Conservation (phyloP, 306 rosid genomes). For the Coriaria nepalensis region DNA sequence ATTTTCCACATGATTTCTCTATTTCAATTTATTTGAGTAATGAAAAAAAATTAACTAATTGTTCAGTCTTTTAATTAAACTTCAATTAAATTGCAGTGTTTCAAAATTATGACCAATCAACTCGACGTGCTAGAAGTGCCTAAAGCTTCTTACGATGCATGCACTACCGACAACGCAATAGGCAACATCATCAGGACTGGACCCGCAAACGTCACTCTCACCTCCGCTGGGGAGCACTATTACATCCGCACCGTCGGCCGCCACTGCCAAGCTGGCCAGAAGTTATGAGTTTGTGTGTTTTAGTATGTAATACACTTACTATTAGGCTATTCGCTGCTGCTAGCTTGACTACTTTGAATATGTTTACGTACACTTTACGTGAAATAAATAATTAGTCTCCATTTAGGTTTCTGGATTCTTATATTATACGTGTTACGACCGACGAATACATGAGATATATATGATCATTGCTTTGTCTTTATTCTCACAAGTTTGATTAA, state of each 20-base stretch:
- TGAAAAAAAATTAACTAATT: no score
- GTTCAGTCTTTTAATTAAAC: no score
- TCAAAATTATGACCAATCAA: background rate
- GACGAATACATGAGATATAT: no score
- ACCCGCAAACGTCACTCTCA: slow-evolving; percentile 10
- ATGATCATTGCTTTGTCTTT: no score
- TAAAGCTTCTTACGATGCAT: slow-evolving; percentile 1
- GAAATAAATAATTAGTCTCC: no score
- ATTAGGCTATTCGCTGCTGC: no score
- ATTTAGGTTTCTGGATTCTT: no score
- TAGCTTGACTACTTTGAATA: no score
- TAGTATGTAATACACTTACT: no score
- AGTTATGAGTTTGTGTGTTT: background rate
- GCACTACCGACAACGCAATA: slow-evolving; percentile 6
- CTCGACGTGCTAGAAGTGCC: slow-evolving; percentile 1
- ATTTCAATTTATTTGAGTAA: background rate
- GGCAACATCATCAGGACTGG: slow-evolving; percentile 5
- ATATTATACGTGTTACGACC: no score
- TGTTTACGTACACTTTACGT: no score
- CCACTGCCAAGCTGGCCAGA: slow-evolving; percentile 22
- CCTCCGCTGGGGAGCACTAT: slow-evolving; percentile 10
- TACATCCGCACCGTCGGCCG: slow-evolving; percentile 13
- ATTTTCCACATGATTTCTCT: background rate
- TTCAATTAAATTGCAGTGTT: background rate
- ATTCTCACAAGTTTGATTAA: no score